Conservation (phyloP, 192 early-diverging fungal species). For the Chytriomyces hyalinus region DNA sequence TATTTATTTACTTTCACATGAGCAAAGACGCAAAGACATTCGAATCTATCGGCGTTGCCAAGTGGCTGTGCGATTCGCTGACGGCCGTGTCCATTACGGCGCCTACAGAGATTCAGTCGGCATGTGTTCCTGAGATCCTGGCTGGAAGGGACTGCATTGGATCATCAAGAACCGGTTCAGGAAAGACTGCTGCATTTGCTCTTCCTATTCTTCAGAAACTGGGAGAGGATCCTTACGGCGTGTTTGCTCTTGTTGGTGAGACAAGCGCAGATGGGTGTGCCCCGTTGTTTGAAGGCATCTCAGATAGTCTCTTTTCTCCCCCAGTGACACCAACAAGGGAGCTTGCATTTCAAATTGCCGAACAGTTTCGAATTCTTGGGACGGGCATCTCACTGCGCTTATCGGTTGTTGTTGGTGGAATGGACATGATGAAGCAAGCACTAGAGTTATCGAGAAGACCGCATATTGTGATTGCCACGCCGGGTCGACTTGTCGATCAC, state of each 20-base stretch:
- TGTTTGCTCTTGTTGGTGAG: conserved; percentile 83
- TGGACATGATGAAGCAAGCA: conserved; percentile 86
- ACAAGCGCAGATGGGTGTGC: neutral
- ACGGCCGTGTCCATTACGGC: conserved; percentile 77
- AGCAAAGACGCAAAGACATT: conserved; percentile 51
- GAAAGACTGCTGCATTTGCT: conserved; percentile 99
- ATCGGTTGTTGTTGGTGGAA: conserved; percentile 88
- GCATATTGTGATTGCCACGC: conserved; percentile 94
- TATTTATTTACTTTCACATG: too few species aligned
- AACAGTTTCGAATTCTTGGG: conserved; percentile 88
- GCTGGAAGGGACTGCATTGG: conserved; percentile 63
- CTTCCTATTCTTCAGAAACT: conserved; percentile 94
- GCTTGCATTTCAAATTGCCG: conserved; percentile 97
- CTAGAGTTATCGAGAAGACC: conserved; percentile 81
- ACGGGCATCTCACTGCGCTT: conserved; percentile 83
- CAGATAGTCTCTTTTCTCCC: neutral
- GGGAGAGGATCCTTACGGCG: conserved; percentile 93
- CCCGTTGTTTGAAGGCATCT: neutral
- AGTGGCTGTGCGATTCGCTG: conserved; percentile 83
- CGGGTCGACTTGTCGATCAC: conserved; percentile 92
- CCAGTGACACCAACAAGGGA: conserved; percentile 61
- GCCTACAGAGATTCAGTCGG: conserved; percentile 92
- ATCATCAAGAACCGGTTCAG: conserved; percentile 93
- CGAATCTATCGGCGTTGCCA: conserved; percentile 73
- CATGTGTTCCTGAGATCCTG: conserved; percentile 83